Evolutionary conservation across 495 filamentous ascomycete species (phyloP).

Genomic region (Penicillium pulvis): DNA sequence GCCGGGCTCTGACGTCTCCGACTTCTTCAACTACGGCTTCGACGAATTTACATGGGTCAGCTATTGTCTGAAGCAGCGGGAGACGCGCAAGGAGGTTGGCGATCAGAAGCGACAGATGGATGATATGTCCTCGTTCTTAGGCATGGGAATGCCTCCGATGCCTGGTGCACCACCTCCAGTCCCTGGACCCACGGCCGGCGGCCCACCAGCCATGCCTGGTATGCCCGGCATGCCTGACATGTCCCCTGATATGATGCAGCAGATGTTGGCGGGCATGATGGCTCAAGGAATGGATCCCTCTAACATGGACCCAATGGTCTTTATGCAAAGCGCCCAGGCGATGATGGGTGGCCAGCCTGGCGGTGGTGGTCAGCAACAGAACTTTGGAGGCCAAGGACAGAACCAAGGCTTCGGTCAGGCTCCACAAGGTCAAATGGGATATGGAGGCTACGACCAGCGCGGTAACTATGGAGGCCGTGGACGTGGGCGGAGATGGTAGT

Average conservation of each 20-base stretch:
- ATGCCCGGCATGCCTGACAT: slow-evolving; percentile 75
- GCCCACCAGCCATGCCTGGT: slow-evolving; percentile 57
- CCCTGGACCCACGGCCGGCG: slow-evolving; percentile 38
- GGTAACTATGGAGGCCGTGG: slow-evolving; percentile 52
- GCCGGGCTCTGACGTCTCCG: slow-evolving; percentile 90
- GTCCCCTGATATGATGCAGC: slow-evolving; percentile 73
- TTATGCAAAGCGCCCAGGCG: slow-evolving; percentile 55
- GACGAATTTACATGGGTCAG: slow-evolving; percentile 98
- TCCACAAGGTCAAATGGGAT: slow-evolving; percentile 53
- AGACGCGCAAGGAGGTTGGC: slow-evolving; percentile 68
- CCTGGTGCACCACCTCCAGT: slow-evolving; percentile 49
- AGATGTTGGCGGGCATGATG: slow-evolving; percentile 83
- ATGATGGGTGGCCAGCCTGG: slow-evolving; percentile 53
- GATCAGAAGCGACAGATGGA: slow-evolving; percentile 85
- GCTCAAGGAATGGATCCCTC: slow-evolving; percentile 77
- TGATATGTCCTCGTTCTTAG: slow-evolving; percentile 82
- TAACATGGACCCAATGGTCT: slow-evolving; percentile 69
- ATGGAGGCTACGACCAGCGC: slow-evolving; percentile 51
- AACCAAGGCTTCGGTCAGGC: slow-evolving; percentile 46
- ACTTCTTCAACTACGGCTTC: slow-evolving; percentile 99
- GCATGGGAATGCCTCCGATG: slow-evolving; percentile 74
- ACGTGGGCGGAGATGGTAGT: slow-evolving; percentile 48
- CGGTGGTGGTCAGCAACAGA: slow-evolving; percentile 43
- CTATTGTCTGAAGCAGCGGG: slow-evolving; percentile 87
- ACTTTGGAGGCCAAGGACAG: slow-evolving; percentile 36